Percentiles rank a stretch among this genome's conserved stretches.
These are phyloP conservation scores for Myxozyma vanderwaltii DNA, from an alignment of 805 yeast species.

Conservation along the genomic window DNA sequence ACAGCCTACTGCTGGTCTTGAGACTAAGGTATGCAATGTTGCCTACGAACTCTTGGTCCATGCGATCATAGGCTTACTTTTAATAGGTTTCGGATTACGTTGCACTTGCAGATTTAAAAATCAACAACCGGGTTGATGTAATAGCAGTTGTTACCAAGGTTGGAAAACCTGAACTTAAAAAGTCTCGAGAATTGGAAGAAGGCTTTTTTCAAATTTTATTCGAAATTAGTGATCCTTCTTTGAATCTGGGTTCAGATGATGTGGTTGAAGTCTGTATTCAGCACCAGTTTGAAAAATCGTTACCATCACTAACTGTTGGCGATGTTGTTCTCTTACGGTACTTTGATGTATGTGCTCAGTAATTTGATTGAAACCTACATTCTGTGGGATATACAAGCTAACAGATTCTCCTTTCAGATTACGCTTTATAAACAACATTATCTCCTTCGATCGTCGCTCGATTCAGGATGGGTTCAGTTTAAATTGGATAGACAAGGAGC, in stretches of 20 bases:
- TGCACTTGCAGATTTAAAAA: constrained; percentile 4
- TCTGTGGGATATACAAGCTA: background rate
- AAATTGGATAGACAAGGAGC: background rate
- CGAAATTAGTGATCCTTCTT: constrained; percentile 17
- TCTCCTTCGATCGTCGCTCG: constrained; percentile 4
- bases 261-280: constrained; percentile 7
- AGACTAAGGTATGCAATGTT: background rate
- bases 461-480: background rate
- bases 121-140: constrained; percentile 11
- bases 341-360: constrained; percentile 13
- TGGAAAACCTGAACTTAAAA: background rate
- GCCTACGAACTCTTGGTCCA: background rate
- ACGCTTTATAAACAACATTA: background rate
- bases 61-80: background rate
- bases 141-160: constrained; percentile 17
- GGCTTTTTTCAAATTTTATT: background rate
- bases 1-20: background rate
- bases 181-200: background rate
- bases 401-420: background rate
- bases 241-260: background rate
- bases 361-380: background rate
- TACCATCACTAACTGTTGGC: constrained; percentile 17
- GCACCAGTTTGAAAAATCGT: constrained; percentile 5
- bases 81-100: constrained; percentile 11
- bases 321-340: constrained; percentile 17